Conservation (phyloP, 1,139 yeast genomes). For the Pichia sp. region DNA sequence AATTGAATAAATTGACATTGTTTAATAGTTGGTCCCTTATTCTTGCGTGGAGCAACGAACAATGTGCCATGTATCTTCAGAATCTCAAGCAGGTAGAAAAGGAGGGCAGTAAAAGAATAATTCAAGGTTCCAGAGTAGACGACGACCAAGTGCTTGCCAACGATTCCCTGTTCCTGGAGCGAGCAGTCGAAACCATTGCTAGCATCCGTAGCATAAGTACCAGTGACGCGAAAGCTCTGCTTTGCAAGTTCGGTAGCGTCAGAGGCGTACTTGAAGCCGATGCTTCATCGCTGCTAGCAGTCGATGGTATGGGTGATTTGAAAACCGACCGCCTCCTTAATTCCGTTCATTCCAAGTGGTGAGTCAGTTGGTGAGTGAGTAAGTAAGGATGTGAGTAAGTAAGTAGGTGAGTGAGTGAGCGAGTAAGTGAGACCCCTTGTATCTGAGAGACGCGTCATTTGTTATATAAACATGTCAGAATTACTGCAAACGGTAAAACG, state of each 20-base stretch:
- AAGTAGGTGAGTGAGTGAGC: too few relatives aligned
- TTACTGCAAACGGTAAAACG: too few relatives aligned
- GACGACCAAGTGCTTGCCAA: constrained; percentile 29
- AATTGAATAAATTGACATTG: constrained; percentile 62
- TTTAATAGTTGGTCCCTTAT: constrained; percentile 64
- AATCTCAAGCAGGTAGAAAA: constrained; percentile 41
- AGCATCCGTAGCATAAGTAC: constrained; percentile 41
- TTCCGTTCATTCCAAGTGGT: constrained; percentile 1
- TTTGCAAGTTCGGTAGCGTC: constrained; percentile 43
- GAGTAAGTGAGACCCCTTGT: too few relatives aligned
- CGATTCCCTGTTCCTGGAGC: constrained; percentile 27
- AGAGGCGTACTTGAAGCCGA: constrained; percentile 27
- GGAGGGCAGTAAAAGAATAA: constrained; percentile 19
- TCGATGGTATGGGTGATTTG: constrained; percentile 25
- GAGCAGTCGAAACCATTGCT: constrained; percentile 40
- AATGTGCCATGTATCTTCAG: constrained; percentile 74
- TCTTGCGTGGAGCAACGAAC: constrained; percentile 76
- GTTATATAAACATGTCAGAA: too few relatives aligned
- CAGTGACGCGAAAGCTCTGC: constrained; percentile 38
- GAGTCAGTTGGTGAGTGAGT: too few relatives aligned
- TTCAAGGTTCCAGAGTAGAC: constrained; percentile 18
- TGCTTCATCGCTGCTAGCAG: constrained; percentile 18
- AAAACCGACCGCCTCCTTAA: constrained; percentile 18
- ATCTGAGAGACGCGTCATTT: too few relatives aligned
- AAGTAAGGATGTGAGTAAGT: too few relatives aligned